Conservation (phyloP, 2,329 filamentous ascomycete species). For the Colletotrichum paranaense region DNA sequence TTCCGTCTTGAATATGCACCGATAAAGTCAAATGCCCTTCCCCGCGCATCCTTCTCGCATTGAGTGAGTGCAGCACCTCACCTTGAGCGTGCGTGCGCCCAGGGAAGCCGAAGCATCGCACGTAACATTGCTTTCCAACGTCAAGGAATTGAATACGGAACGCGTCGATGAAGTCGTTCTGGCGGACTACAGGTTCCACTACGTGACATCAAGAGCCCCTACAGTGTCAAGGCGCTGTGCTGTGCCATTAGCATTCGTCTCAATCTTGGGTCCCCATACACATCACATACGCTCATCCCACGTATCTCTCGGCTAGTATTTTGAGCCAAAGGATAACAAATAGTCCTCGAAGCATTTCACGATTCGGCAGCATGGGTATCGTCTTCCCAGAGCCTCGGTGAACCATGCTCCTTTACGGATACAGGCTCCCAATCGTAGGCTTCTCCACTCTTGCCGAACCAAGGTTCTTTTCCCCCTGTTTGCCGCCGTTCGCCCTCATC, state of each 20-base stretch:
- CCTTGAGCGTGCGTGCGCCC: background rate
- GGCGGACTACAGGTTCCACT: background rate
- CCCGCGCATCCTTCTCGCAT: background rate
- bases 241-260: background rate
- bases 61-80: background rate
- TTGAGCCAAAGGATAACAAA: background rate
- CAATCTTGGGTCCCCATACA: background rate
- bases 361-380: background rate
- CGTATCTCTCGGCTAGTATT: background rate
- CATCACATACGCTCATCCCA: background rate
- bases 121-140: background rate
- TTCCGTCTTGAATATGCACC: background rate
- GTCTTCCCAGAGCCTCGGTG: background rate
- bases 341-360: background rate
- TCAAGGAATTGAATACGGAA: background rate
- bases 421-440: background rate
- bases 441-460: background rate
- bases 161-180: background rate
- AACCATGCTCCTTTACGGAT: background rate
- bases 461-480: background rate
- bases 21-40: too few relatives aligned
- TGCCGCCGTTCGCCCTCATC: constrained; percentile 22
- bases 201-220: constrained; percentile 10
- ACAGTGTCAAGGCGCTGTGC: background rate
- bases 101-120: background rate